phyloP scores from a whole-genome alignment of 441 rosid species.

The Populus hybrid region DNA sequence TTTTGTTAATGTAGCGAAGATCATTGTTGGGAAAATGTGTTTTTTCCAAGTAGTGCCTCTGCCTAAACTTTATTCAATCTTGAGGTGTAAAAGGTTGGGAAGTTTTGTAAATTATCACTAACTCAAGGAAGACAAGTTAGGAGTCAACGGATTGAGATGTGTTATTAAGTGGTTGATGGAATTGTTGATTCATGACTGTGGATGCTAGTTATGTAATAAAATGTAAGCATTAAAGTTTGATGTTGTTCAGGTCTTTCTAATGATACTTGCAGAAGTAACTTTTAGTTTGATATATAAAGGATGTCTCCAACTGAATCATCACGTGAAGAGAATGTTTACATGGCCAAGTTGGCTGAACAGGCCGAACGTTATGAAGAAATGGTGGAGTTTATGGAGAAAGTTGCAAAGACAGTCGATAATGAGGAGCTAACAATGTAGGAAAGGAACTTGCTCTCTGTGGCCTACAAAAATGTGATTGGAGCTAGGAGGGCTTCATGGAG shows the following conservation, averaged over 20 bases:
- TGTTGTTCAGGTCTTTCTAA: neutral
- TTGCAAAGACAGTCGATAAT: constrained; percentile 69
- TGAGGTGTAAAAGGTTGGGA: neutral
- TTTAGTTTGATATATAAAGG: constrained; percentile 25
- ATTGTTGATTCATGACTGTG: neutral
- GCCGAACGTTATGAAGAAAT: constrained; percentile 96
- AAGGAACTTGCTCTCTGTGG: constrained; percentile 90
- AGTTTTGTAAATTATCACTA: neutral
- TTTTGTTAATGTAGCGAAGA: neutral
- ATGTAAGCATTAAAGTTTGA: neutral
- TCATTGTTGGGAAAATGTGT: neutral
- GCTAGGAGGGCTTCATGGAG: constrained; percentile 99
- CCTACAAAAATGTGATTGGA: constrained; percentile 95
- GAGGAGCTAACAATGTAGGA: constrained; percentile 95
- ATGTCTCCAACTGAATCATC: constrained; percentile 60
- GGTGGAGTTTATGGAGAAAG: constrained; percentile 98
- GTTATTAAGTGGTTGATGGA: too few relatives aligned
- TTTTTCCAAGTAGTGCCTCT: neutral
- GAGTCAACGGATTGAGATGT: neutral
- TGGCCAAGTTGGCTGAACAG: constrained; percentile 97
- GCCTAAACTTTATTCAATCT: neutral
- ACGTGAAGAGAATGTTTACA: constrained; percentile 83
- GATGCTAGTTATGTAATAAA: neutral
- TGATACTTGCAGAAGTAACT: constrained; percentile 9
- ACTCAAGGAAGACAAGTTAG: neutral